Evolutionary conservation across 352 stramenopile genomes (phyloP).

Genomic region (Phytopythium ostracodes): DNA sequence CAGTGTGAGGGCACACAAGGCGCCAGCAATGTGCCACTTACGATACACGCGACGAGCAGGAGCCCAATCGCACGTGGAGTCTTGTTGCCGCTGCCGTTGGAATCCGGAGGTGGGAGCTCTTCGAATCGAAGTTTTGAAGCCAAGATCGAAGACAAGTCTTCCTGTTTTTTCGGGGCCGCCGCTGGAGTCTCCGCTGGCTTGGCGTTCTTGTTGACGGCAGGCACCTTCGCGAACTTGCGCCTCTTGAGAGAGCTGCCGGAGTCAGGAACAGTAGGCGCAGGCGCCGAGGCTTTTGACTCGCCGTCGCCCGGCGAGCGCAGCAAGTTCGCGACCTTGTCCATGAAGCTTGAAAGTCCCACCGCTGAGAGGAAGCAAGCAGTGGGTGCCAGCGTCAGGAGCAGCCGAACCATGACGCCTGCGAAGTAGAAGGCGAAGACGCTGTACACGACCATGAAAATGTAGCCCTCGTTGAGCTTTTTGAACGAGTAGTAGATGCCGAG

Average conservation of each 20-base stretch:
- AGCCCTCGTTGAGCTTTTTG: conserved; percentile 49
- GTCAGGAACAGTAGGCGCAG: conserved; percentile 1
- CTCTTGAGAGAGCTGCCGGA: conserved; percentile 2
- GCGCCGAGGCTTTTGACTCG: neutral
- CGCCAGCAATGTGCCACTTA: conserved; percentile 21
- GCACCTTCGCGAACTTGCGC: conserved; percentile 8
- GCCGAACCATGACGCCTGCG: conserved; percentile 90
- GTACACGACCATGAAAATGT: conserved; percentile 92
- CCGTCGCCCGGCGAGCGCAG: neutral
- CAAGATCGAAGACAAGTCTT: conserved; percentile 8
- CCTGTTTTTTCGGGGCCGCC: neutral
- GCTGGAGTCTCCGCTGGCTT: neutral
- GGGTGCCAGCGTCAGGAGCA: conserved; percentile 90
- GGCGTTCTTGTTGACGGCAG: conserved; percentile 3
- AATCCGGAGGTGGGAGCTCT: conserved; percentile 1
- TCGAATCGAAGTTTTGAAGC: conserved; percentile 28
- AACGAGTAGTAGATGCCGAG: conserved; percentile 89
- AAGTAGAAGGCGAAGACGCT: conserved; percentile 91
- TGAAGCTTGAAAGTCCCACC: conserved; percentile 68
- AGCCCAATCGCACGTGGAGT: conserved; percentile 25
- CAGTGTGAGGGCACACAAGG: neutral
- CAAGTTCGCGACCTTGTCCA: conserved; percentile 35
- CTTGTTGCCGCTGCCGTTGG: conserved; percentile 8
- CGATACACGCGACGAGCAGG: conserved; percentile 50
- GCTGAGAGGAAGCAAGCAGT: conserved; percentile 87